Conservation (phyloP, 768 basidiomycete genomes). For the Amanita exitialis region DNA sequence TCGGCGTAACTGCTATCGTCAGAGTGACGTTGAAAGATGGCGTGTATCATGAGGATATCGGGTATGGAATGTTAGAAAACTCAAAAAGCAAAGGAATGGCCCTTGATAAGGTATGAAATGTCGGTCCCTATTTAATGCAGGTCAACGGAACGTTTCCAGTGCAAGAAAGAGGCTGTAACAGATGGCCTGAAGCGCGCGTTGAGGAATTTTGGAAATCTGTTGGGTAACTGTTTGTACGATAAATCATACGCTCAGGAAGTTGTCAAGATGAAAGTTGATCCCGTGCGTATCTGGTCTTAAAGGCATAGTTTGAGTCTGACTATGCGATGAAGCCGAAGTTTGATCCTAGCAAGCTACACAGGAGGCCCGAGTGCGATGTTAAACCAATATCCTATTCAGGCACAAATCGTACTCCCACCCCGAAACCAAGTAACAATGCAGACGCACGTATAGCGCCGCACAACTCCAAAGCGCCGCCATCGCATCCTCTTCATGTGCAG, state of each 20-base stretch:
- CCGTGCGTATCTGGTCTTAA: slow-evolving; percentile 38
- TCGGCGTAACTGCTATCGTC: slow-evolving; percentile 79
- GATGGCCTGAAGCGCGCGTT: slow-evolving; percentile 89
- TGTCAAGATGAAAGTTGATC: slow-evolving; percentile 75
- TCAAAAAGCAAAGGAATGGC: slow-evolving; percentile 75
- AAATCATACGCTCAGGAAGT: slow-evolving; percentile 81
- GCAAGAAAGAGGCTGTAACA: slow-evolving; percentile 97
- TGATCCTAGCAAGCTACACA: slow-evolving; percentile 55
- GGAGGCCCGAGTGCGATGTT: slow-evolving; percentile 57
- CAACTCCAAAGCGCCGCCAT: slow-evolving; percentile 19
- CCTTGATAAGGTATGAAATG: slow-evolving; percentile 72
- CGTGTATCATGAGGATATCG: slow-evolving; percentile 86
- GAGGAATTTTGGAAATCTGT: slow-evolving; percentile 85
- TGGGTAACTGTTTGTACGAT: slow-evolving; percentile 98
- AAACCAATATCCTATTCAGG: slow-evolving; percentile 18
- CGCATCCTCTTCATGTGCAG: slow-evolving; percentile 30
- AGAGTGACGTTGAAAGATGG: slow-evolving; percentile 86
- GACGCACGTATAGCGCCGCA: slow-evolving; percentile 13
- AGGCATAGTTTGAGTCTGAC: slow-evolving; percentile 1
- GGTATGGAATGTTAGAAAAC: slow-evolving; percentile 85
- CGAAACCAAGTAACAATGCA: slow-evolving; percentile 6
- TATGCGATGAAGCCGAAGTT: slow-evolving; percentile 48
- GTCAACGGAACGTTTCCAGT: slow-evolving; percentile 34
- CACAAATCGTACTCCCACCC: slow-evolving; percentile 6
- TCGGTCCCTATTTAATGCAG: not conserved